Percentiles rank a stretch among this genome's conserved stretches.
Evolutionary conservation across 257 asterid genomes (phyloP).

Genomic region (Verbena officinalis): DNA sequence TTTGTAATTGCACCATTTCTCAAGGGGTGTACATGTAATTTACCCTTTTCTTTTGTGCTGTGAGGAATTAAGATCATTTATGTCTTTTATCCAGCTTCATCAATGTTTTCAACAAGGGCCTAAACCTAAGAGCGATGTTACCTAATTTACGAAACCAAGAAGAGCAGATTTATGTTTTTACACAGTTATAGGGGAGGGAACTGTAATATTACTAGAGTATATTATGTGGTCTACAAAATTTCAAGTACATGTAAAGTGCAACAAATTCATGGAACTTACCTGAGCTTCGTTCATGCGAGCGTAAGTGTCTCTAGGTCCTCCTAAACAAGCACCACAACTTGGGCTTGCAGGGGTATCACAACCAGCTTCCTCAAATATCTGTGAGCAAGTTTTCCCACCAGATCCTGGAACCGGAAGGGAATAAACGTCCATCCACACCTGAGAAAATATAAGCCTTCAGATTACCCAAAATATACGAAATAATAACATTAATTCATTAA

Average conservation of each 20-base stretch:
- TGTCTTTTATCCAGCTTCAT: no score
- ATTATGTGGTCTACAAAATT: neutral
- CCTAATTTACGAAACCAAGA: no score
- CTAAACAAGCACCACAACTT: slow-evolving; percentile 94
- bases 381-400: slow-evolving; percentile 95
- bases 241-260: neutral
- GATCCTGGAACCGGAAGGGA: slow-evolving; percentile 92
- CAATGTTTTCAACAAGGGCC: no score
- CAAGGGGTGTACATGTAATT: no score
- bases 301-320: slow-evolving; percentile 94
- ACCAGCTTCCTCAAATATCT: slow-evolving; percentile 98
- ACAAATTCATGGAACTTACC: slow-evolving; percentile 47
- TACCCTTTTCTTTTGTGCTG: no score
- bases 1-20: no score
- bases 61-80: no score
- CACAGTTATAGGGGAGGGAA: no score
- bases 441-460: slow-evolving; percentile 20
- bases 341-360: slow-evolving; percentile 99
- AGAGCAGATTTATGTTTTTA: no score
- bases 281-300: slow-evolving; percentile 94
- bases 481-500: neutral
- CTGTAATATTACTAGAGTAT: no score
- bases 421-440: slow-evolving; percentile 98
- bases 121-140: no score
- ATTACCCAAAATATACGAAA: neutral